Evolutionary conservation across 2,329 filamentous ascomycete species (phyloP).

Genomic region (Pestalotiopsis sp.): DNA sequence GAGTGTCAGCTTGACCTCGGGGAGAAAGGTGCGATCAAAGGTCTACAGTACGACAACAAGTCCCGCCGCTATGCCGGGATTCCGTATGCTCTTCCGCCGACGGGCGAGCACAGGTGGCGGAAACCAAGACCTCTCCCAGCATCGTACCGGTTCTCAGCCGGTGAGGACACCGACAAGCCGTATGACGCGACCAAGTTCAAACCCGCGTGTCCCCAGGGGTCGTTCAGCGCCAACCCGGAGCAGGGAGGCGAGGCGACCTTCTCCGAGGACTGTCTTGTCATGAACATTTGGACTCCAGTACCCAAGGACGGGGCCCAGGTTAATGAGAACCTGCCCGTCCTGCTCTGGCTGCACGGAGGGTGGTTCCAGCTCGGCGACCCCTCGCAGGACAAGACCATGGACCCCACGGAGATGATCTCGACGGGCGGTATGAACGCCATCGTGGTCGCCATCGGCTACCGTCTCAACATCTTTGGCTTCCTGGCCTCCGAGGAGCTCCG

Average conservation of each 20-base stretch:
- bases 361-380: constrained; percentile 48
- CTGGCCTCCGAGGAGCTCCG: constrained; percentile 42
- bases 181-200: constrained; percentile 28
- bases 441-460: constrained; percentile 51
- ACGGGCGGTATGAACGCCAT: constrained; percentile 35
- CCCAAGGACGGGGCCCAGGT: constrained; percentile 2
- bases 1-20: constrained; percentile 28
- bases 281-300: constrained; percentile 27
- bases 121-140: constrained; percentile 32
- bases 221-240: constrained; percentile 27
- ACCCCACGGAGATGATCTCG: constrained; percentile 45
- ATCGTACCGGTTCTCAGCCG: constrained; percentile 30
- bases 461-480: constrained; percentile 63
- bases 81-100: constrained; percentile 28
- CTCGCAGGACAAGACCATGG: constrained; percentile 42
- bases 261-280: constrained; percentile 29
- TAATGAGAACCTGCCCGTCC: constrained; percentile 31
- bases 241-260: constrained; percentile 21
- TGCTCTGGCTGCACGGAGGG: constrained; percentile 49
- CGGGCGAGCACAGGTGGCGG: constrained; percentile 24
- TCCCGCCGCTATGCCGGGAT: constrained; percentile 34
- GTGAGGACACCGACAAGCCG: constrained; percentile 25
- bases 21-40: constrained; percentile 31
- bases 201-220: constrained; percentile 42
- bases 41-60: constrained; percentile 38